A percentile compares a stretch with the other conserved stretches of the same genome.
phyloP scores from a whole-genome alignment of 257 asterid species.

The Ilex asprella region DNA sequence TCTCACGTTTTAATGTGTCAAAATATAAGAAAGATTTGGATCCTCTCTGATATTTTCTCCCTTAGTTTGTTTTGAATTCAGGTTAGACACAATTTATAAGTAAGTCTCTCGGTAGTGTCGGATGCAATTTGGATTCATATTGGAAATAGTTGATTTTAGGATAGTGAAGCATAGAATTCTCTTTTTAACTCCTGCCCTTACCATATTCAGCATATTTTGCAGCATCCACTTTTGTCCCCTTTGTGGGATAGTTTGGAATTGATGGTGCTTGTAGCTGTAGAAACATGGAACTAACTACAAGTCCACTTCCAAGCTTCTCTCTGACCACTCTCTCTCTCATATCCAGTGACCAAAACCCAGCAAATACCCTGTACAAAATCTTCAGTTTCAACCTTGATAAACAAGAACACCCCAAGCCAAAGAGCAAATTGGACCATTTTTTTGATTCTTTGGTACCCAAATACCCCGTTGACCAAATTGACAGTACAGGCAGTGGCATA shows the following conservation, averaged over 20 bases:
- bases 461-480: slow-evolving; percentile 18
- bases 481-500: slow-evolving; percentile 27
- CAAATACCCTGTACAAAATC: slow-evolving; percentile 19
- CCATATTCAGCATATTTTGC: slow-evolving; percentile 12
- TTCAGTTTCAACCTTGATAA: slow-evolving; percentile 39
- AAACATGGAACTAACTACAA: slow-evolving; percentile 48
- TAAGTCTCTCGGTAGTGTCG: too few species aligned
- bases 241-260: slow-evolving; percentile 9
- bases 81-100: background rate
- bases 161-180: too few species aligned
- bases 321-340: slow-evolving; percentile 60
- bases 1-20: background rate
- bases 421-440: slow-evolving; percentile 26
- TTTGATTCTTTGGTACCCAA: background rate
- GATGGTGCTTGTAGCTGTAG: slow-evolving; percentile 21
- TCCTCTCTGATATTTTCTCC: too few species aligned
- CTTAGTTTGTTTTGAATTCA: too few species aligned
- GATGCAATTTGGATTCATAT: too few species aligned
- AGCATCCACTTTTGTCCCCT: slow-evolving; percentile 11
- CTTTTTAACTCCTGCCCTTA: background rate
- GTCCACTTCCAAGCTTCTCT: slow-evolving; percentile 67
- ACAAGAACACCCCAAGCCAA: slow-evolving; percentile 42
- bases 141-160: too few species aligned
- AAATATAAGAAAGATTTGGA: background rate
- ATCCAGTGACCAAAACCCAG: slow-evolving; percentile 42